Base-by-base conservation (phyloP, 805 yeast species). In the Kodamaea restingae region DNA sequence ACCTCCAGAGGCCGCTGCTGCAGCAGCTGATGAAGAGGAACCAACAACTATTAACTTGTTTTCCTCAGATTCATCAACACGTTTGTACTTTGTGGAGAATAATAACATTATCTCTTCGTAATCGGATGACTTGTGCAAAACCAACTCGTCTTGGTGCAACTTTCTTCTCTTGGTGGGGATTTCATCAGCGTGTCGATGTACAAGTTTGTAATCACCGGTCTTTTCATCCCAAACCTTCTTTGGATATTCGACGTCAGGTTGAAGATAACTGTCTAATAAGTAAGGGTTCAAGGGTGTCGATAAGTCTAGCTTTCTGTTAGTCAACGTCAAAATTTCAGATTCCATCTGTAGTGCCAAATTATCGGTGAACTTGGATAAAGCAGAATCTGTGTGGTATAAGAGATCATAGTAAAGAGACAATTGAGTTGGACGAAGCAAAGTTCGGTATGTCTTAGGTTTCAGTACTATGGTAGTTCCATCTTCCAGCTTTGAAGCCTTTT, bases 71-170 rank as follows among this genome's bases (percentile, higher is more conserved):
- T 69, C 72, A 35, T 65, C 70, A 17, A 64, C 56, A 35, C 57
- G 58, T 41, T 60, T 67, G 44, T 65, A 58, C 43, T 63, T 67
- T 43, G 61, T 61, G 3, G 72, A 65, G 27, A 69, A 55, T 35
- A 69, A 54, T 40, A 67, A 58, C 98, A 91, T 91, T 55, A 88
- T 69, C 55, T 87, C 95, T 60, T 93, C 98, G 63, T 85, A 88
- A 47, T 88, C 95, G 2, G 69, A 61, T 1, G 90, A 79, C 50
- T 84, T 84, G 55, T 88, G 95, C 27, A 70, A 38, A 3, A 66
- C 58, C 47, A 67, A 45, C 44, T 64, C 70, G 37, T 69, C 73
- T 47, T 61, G 69, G 45, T 67, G 71, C 43, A 68, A 55, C 47
- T 63, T 65, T 27, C 72, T 58, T 10, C 53, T 49, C 4, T 56